Base-by-base conservation (phyloP, 176 grass and related monocot genomes). In the Eragrostis curvula region DNA sequence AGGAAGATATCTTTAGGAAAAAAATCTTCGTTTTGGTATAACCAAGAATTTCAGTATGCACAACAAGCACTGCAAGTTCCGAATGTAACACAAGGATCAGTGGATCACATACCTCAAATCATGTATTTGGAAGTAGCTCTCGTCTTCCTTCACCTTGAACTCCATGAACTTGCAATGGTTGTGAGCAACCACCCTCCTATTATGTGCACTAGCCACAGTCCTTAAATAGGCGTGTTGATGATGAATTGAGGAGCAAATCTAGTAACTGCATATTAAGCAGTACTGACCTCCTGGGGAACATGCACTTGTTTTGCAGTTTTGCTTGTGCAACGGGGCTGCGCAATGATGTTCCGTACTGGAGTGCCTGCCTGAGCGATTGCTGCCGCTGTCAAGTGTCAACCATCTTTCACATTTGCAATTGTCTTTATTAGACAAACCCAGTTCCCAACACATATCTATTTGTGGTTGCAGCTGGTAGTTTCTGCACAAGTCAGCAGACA, bases 51-150 rank as follows among this genome's bases (percentile, higher is more conserved):
- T 10, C 25, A 49, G 28, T 41, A 77, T 14, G 58, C 11, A 61
- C 27, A 61, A 61, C 3, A 28, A 61, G 24, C 24, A 13, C 58
- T 3, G 3, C n/a, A 29, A 32, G 5, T 30, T 49, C 29, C 44
- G 9, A 71, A 29, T 3, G 44, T 11, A 28, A 68, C 25, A 2
- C 51, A 64, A 72, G 9, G 51, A 73, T 13, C 14, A 61, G 53
- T 36, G 46, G 4, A 30, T 39, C 20, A 5, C 58, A 39, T 79
- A 88, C 81, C 68, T 73, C 39, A 69, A 82, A 75, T 76, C 70
- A 21, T 47, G 76, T 47, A 79, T 40, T 1, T 51, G 28, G 13
- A 70, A 46, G 73, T 7, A 23, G 28, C 45, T 20, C 7, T 39
- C 21, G 3, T 75, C 25, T 45, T 65, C 64, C 9, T 29, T 12